Base-by-base conservation (phyloP, 148 eudicot genomes). In the Silene conica region DNA sequence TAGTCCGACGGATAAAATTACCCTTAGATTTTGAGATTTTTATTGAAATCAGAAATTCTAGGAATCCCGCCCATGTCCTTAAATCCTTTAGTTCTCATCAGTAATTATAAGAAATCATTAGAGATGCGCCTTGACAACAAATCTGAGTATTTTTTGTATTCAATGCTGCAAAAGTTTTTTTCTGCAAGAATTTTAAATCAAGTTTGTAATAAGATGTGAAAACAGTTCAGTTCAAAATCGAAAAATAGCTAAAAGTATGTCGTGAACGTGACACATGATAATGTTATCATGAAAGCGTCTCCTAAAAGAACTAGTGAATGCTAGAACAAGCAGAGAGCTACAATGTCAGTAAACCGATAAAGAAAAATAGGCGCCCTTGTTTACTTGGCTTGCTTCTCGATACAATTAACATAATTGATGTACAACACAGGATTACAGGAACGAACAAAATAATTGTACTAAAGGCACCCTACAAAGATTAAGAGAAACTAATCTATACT, bases 381-480 rank as follows among this genome's bases (percentile, higher is more conserved):
- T 52, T 71, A 60, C 73, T 79, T 59, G 10, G 63, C 76, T 67
- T 52, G 72, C 60, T 69, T 69, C 72, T 80, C 76, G 31, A 43
- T 80, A 74, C 77, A 81, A 73, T 57, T 73, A 77, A 63, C 70
- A 80, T 72, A 78, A 46, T 71, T 59, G 69, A 75, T 74, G 76
- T 87, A 84, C 90, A 84, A 68, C n/a, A 77, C 81, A n/a, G n/a
- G n/a, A n/a, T n/a, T n/a, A 25, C 20, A 56, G 67, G 75, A 71
- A 61, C 23, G 57, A 70, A 81, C 60, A 19, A 69, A 80, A 81
- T 50, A 76, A 75, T 82, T 80, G 73, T 63, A 67, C 84, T 82
- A 80, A 73, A 57, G 18, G 43, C 69, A 70, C 69, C 81, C 73
- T 73, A 78, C 74, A 72, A 69, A 78, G 78, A 80, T 74, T 61